Percentiles rank a stretch among this genome's conserved stretches.
phyloP scores from a whole-genome alignment of 2,329 filamentous ascomycete genomes.

The Magnaporthiopsis rhizophila region DNA sequence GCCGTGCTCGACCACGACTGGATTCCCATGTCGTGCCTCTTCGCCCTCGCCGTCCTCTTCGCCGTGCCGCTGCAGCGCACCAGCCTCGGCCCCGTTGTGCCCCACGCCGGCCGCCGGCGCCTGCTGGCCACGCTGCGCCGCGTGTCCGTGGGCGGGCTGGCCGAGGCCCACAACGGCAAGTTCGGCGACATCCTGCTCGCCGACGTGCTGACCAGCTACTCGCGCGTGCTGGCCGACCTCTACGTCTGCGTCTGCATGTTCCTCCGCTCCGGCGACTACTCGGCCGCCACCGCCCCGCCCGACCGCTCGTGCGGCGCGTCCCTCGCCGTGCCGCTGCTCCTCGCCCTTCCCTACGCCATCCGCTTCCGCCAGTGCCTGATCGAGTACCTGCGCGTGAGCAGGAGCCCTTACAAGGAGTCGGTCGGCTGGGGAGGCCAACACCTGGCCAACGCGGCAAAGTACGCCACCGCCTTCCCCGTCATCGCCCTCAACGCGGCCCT shows the following conservation, averaged over 20 bases:
- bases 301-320: conserved; percentile 75
- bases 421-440: conserved; percentile 76
- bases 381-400: conserved; percentile 68
- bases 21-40: conserved; percentile 77
- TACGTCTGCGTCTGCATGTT: conserved; percentile 93
- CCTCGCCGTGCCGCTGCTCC: conserved; percentile 74
- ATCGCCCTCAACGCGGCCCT: conserved; percentile 61
- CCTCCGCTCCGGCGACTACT: conserved; percentile 56
- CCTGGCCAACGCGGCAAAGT: conserved; percentile 89
- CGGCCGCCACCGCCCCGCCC: conserved; percentile 65
- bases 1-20: conserved; percentile 74
- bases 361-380: conserved; percentile 87
- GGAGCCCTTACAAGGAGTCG: conserved; percentile 44
- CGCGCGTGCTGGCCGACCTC: conserved; percentile 83
- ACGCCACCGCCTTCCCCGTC: conserved; percentile 88
- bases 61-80: conserved; percentile 62
- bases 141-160: conserved; percentile 76
- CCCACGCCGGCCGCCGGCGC: conserved; percentile 63
- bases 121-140: conserved; percentile 70
- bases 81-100: conserved; percentile 27
- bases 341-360: conserved; percentile 75
- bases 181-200: conserved; percentile 92
- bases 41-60: conserved; percentile 63
- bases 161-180: conserved; percentile 79
- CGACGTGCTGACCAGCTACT: conserved; percentile 90